Evolutionary conservation across 495 filamentous ascomycete genomes (phyloP), one percentile per base, ranked within the genome.

Genomic region (Xylaria intraflava): DNA sequence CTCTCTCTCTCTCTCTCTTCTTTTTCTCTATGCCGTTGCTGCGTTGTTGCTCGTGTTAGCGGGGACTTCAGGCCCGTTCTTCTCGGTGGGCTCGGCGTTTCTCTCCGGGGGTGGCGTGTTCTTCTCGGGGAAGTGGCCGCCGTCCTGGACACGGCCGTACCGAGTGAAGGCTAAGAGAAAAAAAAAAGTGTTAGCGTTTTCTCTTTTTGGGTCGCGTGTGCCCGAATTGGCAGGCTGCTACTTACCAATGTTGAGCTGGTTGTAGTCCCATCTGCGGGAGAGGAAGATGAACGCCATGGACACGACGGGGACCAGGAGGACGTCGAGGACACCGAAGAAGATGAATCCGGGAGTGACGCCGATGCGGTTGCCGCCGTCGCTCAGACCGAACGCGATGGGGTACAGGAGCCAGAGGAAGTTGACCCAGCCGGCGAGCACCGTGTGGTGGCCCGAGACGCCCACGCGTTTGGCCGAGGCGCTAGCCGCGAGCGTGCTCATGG

Each of bases 321-420:
- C 44, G 33, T 78, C 74, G 16, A 76, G 64, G 31, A 78, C 51
- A 39, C 74, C 74, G 51, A 75, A 76, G 56, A 68, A 78, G 65
- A 78, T 66, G 60, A 69, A 70, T 19, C 55, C 55, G 11, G 61
- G 51, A 0, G 68, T 71, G 8, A 76, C 66, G 27, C 69, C 65
- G 33, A 76, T 70, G 44, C 56, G 51, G 65, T 78, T 76, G 46
- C 74, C 74, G 36, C 73, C 74, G 49, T 78, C 74, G 6, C 62
- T 65, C 7, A 78, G 62, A 43, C 72, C 74, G 48, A 65, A 78
- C 24, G 72, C 73, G 30, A 78, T 71, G 16, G 72, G 71, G 58
- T 78, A 78, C 42, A 76, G 61, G 41, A 78, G 62, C 73, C 73
- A 78, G 10, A 78, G 57, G 6, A 78, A 52, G 62, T 75, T 75